Evolutionary conservation across 257 asterid species (phyloP).

Genomic region (Ilex asprella): DNA sequence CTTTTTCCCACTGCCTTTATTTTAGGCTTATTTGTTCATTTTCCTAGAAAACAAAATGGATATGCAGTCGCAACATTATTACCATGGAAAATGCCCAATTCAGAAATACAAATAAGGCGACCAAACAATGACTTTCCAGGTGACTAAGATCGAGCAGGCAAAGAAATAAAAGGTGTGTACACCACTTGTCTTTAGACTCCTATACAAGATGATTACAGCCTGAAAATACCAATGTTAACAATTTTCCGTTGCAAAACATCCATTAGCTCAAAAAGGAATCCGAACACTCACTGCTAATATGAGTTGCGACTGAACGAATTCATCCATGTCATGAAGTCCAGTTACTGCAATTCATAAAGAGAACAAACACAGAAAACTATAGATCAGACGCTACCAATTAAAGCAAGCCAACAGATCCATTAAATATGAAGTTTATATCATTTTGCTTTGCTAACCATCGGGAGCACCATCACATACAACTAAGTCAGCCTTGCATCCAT

Average conservation of each 20-base stretch:
- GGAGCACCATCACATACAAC: constrained; percentile 99
- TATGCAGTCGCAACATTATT: no score
- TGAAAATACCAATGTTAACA: no score
- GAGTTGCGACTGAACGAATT: constrained; percentile 95
- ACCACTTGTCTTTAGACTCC: no score
- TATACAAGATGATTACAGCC: no score
- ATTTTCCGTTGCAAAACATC: neutral
- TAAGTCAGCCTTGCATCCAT: constrained; percentile 98
- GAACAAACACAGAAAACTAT: constrained; percentile 6
- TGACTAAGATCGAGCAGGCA: no score
- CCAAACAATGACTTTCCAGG: no score
- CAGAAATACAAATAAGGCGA: no score
- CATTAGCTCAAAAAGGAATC: constrained; percentile 3
- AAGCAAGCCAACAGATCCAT: neutral
- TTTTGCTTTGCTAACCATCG: constrained; percentile 58
- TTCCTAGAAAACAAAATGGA: no score
- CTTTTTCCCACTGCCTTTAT: no score
- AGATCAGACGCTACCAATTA: constrained; percentile 1
- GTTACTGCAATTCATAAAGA: constrained; percentile 55
- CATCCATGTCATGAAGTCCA: constrained; percentile 99
- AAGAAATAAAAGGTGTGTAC: no score
- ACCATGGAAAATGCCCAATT: no score
- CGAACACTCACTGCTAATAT: constrained; percentile 75
- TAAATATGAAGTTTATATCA: constrained; percentile 5
- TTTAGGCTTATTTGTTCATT: no score